Conservation (phyloP, 345 rosid genomes). For the Eutrema heterophyllum region DNA sequence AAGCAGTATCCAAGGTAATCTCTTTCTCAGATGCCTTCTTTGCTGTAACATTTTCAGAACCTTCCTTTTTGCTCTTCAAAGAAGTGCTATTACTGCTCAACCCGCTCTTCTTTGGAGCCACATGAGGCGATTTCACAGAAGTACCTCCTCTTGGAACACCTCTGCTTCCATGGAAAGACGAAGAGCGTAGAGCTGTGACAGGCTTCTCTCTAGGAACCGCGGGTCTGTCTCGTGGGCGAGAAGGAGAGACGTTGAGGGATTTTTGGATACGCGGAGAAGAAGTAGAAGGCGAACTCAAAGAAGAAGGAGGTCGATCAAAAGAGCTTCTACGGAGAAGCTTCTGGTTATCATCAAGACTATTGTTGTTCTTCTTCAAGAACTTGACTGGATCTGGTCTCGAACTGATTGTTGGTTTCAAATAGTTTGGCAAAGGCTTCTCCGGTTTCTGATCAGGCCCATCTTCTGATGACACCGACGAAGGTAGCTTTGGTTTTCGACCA, state of each 20-base stretch:
- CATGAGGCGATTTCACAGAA: conserved; percentile 26
- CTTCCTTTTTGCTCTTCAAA: conserved; percentile 13
- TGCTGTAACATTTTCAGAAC: not conserved
- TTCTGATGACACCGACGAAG: conserved; percentile 16
- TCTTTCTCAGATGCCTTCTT: conserved; percentile 21
- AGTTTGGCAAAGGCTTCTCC: conserved; percentile 42
- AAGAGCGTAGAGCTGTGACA: conserved; percentile 24
- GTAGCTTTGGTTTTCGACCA: conserved; percentile 22
- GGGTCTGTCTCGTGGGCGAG: conserved; percentile 30
- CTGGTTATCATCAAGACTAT: conserved; percentile 31
- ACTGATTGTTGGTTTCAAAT: conserved; percentile 59
- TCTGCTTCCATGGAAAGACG: conserved; percentile 38
- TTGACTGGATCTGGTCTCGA: conserved; percentile 43
- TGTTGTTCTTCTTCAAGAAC: conserved; percentile 32
- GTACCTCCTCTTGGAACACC: conserved; percentile 23
- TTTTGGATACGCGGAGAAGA: conserved; percentile 30
- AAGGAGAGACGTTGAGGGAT: conserved; percentile 38
- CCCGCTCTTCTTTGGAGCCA: conserved; percentile 25
- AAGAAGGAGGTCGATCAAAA: conserved; percentile 60
- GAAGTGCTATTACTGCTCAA: conserved; percentile 16
- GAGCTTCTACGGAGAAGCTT: conserved; percentile 66
- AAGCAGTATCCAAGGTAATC: conserved; percentile 11
- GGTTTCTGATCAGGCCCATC: conserved; percentile 30
- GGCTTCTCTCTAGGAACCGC: conserved; percentile 35
- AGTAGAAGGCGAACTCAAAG: conserved; percentile 42